Percentiles rank a stretch among this genome's conserved stretches.
Conservation (phyloP, 257 asterid genomes). For the Capsicum chinense region DNA sequence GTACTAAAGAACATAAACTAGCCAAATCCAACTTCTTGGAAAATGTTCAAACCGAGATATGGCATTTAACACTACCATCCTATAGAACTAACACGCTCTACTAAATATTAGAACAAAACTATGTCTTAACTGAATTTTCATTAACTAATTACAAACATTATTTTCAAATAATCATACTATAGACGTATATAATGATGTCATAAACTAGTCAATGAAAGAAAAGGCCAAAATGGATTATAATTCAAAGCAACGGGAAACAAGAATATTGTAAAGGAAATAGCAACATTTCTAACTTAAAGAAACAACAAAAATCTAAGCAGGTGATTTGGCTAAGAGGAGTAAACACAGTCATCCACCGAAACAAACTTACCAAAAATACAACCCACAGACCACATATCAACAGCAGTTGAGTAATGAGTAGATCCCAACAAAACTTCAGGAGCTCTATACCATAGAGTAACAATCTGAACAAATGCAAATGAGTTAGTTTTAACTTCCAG, state of each 20-base stretch:
- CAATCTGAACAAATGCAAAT: constrained; percentile 51
- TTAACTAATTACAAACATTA: background rate
- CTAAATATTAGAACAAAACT: background rate
- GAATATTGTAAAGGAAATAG: background rate
- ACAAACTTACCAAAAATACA: constrained; percentile 73
- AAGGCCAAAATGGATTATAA: background rate
- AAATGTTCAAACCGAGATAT: background rate
- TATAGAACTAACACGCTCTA: background rate
- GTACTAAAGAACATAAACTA: background rate
- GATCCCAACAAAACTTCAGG: constrained; percentile 94
- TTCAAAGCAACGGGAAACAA: background rate
- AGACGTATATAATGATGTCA: background rate
- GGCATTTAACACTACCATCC: background rate
- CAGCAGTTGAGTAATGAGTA: constrained; percentile 88
- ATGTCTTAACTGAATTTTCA: background rate
- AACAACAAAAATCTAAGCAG: background rate
- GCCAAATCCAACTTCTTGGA: background rate
- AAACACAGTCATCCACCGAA: background rate
- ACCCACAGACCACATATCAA: constrained; percentile 99
- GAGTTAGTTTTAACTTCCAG: background rate
- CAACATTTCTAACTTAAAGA: constrained; percentile 11
- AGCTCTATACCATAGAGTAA: constrained; percentile 96
- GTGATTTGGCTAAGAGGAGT: background rate
- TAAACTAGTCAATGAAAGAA: background rate
- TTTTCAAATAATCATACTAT: background rate